Conservation (phyloP, 176 grass and related monocot genomes). For the Bolboschoenus planiculmis region DNA sequence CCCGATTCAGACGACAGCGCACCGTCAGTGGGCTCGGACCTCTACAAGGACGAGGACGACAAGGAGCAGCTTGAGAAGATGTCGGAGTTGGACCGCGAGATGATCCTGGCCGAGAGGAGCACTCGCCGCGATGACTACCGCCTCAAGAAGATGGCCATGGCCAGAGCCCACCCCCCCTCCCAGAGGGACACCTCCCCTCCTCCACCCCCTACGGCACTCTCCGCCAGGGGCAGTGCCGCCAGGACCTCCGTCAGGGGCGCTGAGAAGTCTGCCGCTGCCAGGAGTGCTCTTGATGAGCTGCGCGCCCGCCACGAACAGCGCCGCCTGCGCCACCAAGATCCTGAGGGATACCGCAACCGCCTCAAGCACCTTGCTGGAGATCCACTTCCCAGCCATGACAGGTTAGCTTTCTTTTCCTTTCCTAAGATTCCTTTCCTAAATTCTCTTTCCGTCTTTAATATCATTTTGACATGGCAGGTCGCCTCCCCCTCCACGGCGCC, state of each 20-base stretch:
- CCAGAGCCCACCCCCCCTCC: not conserved
- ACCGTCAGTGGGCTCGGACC: constrained; percentile 68
- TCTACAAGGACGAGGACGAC: constrained; percentile 91
- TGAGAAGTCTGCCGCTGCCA: constrained; percentile 32
- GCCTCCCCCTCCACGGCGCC: constrained; percentile 29
- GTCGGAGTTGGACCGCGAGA: constrained; percentile 70
- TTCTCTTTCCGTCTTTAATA: not conserved
- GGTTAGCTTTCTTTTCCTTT: not conserved
- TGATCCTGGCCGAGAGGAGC: constrained; percentile 63
- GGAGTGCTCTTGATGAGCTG: constrained; percentile 59
- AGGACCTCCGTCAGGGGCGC: not conserved
- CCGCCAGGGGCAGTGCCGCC: not conserved
- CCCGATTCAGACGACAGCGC: constrained; percentile 73
- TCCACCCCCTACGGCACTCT: not conserved
- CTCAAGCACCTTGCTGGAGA: constrained; percentile 34
- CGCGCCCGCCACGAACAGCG: constrained; percentile 47
- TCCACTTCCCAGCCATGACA: not conserved
- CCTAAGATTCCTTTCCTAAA: not conserved
- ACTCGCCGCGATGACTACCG: constrained; percentile 50
- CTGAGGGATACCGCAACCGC: constrained; percentile 41
- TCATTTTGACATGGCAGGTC: not conserved
- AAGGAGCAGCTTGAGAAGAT: constrained; percentile 67
- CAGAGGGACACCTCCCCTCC: constrained; percentile 69
- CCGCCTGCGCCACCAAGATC: constrained; percentile 59
- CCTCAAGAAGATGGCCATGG: constrained; percentile 57